These are phyloP conservation scores for Alternaria metachromatica DNA, from an alignment of 2,329 filamentous ascomycete genomes.

Conservation along the genomic window DNA sequence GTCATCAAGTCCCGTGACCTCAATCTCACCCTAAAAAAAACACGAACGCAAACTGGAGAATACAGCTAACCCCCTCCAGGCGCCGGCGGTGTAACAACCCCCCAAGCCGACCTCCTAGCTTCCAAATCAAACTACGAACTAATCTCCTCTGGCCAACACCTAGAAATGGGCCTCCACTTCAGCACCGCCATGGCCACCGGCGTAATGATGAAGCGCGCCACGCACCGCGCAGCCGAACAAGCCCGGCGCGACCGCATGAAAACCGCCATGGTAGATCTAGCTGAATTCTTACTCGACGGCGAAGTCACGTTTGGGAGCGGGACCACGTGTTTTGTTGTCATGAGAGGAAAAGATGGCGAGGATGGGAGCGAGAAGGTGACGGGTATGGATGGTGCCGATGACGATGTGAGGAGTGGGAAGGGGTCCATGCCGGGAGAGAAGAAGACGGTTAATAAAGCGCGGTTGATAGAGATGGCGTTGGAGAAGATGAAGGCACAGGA, in stretches of 20 bases:
- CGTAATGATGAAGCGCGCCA: slow-evolving; percentile 43
- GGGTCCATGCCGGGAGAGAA: slow-evolving; percentile 24
- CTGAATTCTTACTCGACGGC: slow-evolving; percentile 38
- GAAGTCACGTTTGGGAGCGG: slow-evolving; percentile 41
- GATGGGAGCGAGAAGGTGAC: not conserved
- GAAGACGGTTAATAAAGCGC: slow-evolving; percentile 40
- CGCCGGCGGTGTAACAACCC: slow-evolving; percentile 33
- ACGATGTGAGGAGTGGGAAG: slow-evolving; percentile 9
- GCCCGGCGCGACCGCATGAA: slow-evolving; percentile 43
- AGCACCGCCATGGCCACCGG: slow-evolving; percentile 42
- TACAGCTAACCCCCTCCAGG: slow-evolving; percentile 12
- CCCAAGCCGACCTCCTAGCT: slow-evolving; percentile 37
- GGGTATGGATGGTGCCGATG: not conserved
- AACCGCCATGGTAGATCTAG: slow-evolving; percentile 39
- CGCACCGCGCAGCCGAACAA: slow-evolving; percentile 41
- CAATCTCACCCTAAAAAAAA: not conserved
- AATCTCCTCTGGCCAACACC: slow-evolving; percentile 37
- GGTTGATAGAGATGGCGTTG: slow-evolving; percentile 40
- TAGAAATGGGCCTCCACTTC: slow-evolving; percentile 42
- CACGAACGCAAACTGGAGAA: not conserved
- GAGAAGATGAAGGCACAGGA: slow-evolving; percentile 42
- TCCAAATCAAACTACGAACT: slow-evolving; percentile 41
- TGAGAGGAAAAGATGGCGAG: slow-evolving; percentile 24
- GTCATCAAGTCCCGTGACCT: slow-evolving; percentile 9
- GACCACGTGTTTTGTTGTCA: slow-evolving; percentile 40